phyloP scores from a whole-genome alignment of 108 stramenopile species.

The Craspedostauros australis region DNA sequence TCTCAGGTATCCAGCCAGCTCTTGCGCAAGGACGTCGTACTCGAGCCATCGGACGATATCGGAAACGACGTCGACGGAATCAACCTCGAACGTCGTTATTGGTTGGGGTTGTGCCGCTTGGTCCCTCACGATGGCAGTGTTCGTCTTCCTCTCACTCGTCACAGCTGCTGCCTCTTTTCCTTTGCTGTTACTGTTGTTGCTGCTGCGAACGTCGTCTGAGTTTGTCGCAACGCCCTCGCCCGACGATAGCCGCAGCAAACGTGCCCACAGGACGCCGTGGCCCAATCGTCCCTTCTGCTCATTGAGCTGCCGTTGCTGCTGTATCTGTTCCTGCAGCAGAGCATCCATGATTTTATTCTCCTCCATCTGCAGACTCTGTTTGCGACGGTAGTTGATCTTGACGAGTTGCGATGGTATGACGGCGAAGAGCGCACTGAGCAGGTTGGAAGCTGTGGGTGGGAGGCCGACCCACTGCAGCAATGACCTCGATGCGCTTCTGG shows the following conservation, averaged over 20 bases:
- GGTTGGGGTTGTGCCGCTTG: no score
- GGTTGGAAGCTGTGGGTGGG: constrained; percentile 41
- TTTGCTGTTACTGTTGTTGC: neutral
- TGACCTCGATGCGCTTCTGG: constrained; percentile 47
- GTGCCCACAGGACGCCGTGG: neutral
- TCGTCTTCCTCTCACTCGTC: no score
- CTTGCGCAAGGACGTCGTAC: constrained; percentile 54
- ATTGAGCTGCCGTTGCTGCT: constrained; percentile 22
- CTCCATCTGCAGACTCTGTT: constrained; percentile 27
- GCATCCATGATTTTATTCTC: constrained; percentile 32
- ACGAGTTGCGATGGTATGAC: constrained; percentile 60
- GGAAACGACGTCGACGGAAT: constrained; percentile 64
- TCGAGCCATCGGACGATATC: constrained; percentile 76
- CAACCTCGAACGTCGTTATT: constrained; percentile 15
- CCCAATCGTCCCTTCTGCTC: constrained; percentile 18
- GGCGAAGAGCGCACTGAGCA: constrained; percentile 50
- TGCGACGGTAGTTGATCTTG: constrained; percentile 28
- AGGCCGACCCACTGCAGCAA: constrained; percentile 55
- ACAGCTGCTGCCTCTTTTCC: constrained; percentile 1
- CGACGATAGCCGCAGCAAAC: neutral
- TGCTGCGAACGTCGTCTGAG: neutral
- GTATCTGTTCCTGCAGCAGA: constrained; percentile 42
- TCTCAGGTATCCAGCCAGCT: constrained; percentile 40
- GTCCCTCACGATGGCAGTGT: no score
- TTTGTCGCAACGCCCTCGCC: neutral